These are phyloP conservation scores for Leucaena leucocephala DNA, from an alignment of 306 rosid species.

Conservation along the genomic window DNA sequence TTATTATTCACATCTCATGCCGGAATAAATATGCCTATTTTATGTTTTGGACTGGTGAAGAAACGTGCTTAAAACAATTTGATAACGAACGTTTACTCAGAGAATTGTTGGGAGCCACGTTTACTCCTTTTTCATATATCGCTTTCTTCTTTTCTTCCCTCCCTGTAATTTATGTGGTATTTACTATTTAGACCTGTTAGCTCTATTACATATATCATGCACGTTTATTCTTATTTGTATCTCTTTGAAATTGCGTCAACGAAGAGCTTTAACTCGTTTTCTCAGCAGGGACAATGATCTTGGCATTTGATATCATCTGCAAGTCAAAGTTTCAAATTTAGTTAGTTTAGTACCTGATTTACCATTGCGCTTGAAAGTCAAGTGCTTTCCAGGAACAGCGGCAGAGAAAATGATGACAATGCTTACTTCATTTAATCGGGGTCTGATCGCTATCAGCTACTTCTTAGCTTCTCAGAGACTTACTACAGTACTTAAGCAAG, in stretches of 20 bases:
- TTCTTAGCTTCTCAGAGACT: not conserved
- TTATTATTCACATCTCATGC: not conserved
- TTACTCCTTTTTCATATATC: too few relatives aligned
- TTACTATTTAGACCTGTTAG: too few relatives aligned
- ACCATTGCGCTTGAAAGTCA: not conserved
- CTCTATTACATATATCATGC: not conserved
- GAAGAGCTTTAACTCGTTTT: not conserved
- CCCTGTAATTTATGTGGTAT: too few relatives aligned
- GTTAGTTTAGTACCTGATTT: conserved; percentile 1
- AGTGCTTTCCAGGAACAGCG: not conserved
- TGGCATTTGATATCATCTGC: not conserved
- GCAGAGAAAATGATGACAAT: not conserved
- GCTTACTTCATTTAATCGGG: not conserved
- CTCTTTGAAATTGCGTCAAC: too few relatives aligned
- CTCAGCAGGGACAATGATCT: not conserved
- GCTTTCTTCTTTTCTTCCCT: too few relatives aligned
- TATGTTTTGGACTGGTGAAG: not conserved
- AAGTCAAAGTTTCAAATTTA: not conserved
- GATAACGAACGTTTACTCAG: too few relatives aligned
- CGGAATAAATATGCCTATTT: not conserved
- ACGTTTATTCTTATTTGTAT: not conserved
- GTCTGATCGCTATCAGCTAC: not conserved
- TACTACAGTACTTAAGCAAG: not conserved
- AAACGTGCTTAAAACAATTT: too few relatives aligned
- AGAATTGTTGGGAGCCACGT: too few relatives aligned